Evolutionary conservation across 2,329 filamentous ascomycete species (phyloP), one percentile per base, ranked within the genome.

Genomic region (Lecanosticta acicola): DNA sequence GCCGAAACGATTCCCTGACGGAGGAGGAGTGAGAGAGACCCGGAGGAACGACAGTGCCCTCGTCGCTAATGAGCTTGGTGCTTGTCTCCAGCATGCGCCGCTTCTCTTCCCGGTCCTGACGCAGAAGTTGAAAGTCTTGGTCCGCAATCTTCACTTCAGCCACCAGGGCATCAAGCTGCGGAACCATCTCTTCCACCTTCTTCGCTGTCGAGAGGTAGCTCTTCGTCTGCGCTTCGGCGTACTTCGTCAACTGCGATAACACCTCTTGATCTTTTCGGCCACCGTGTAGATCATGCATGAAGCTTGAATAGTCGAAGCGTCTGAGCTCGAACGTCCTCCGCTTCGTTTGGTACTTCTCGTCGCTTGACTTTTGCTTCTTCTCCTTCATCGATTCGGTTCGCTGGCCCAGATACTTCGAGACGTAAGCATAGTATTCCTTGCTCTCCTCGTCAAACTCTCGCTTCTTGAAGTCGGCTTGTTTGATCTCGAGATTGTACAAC

Each of bases 261-360:
- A 98, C 87, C 65, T 98, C 93, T 62, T 97, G 93, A 60, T 98
- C 93, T 66, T 97, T 98, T 52, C 93, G 84, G n/a, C 93, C 93
- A 21, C 93, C 93, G 53, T 97, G 93, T n/a, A 98, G 76, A 71
- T 98, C 93, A 61, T 97, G 91, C 87, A 98, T 94, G 63, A 97
- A 98, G 11, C 88, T 95, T 2, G 91, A 97, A 66, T 98, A 98
- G 67, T 98, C 94, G 61, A 98, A 98, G 8, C 94, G 84, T 71
- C 94, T 96, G 46, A 98, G 77, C 71, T 98, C 93, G 61, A 98
- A 98, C 57, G 89, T 95, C 36, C 87, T 83, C 55, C 90, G 81
- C 71, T 97, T 97, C 37, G 78, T 82, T 66, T 97, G 91, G 63
- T 97, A 98, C 64, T 98, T 98, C 24, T 87, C 85, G 66, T 98